Evolutionary conservation across 2,329 filamentous ascomycete genomes (phyloP).

Genomic region (Leptodontidium sp.): DNA sequence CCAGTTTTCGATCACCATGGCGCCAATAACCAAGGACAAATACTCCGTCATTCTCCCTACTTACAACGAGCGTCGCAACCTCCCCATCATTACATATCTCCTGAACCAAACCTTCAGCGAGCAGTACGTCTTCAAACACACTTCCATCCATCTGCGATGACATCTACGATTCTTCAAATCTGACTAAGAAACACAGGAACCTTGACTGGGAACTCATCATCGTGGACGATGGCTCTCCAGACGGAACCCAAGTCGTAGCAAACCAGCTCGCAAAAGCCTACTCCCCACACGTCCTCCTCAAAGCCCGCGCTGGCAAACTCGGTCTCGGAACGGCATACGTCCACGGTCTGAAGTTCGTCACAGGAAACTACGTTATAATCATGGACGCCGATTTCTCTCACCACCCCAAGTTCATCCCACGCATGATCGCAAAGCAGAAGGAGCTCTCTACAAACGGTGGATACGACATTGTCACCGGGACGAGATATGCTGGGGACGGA

Average conservation of each 20-base stretch:
- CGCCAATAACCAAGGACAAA: slow-evolving; percentile 66
- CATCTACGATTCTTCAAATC: neutral
- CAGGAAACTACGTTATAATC: slow-evolving; percentile 97
- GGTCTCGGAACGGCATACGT: slow-evolving; percentile 46
- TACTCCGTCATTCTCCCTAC: slow-evolving; percentile 98
- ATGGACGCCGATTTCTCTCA: slow-evolving; percentile 99
- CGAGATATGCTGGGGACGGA: slow-evolving; percentile 86
- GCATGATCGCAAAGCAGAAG: slow-evolving; percentile 87
- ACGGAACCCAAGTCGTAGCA: slow-evolving; percentile 91
- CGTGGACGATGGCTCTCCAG: slow-evolving; percentile 96
- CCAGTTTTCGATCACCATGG: slow-evolving; percentile 23
- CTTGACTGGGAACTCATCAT: slow-evolving; percentile 98
- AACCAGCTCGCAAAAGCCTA: slow-evolving; percentile 90
- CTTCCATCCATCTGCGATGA: neutral
- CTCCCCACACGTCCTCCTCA: slow-evolving; percentile 79
- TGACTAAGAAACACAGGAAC: slow-evolving; percentile 63
- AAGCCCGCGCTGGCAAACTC: slow-evolving; percentile 80
- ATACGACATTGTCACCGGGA: slow-evolving; percentile 97
- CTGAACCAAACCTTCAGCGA: slow-evolving; percentile 91
- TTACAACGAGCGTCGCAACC: slow-evolving; percentile 97
- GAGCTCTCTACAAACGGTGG: slow-evolving; percentile 59
- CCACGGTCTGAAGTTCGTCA: slow-evolving; percentile 74
- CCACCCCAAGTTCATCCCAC: slow-evolving; percentile 98
- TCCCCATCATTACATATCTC: slow-evolving; percentile 95
- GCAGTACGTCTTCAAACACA: slow-evolving; percentile 64